A percentile compares a stretch with the other conserved stretches of the same genome.
phyloP scores from a whole-genome alignment of 352 stramenopile genomes.

The Phytophthora sansomeana region DNA sequence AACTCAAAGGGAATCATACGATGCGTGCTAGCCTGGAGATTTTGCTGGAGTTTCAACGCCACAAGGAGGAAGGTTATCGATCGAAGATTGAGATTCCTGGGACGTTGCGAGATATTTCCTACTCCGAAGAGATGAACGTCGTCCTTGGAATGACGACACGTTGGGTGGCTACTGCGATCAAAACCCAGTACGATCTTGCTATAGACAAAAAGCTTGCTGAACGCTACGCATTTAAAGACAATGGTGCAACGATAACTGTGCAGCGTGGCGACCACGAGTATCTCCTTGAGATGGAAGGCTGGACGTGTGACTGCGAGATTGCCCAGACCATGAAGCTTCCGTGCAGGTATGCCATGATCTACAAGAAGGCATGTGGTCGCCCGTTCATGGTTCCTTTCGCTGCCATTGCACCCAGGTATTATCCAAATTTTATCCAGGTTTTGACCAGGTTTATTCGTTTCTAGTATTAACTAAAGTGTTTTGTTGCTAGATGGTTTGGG shows the following conservation, averaged over 20 bases:
- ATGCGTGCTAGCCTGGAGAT: not conserved
- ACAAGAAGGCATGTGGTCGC: not conserved
- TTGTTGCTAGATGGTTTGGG: not conserved
- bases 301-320: conserved; percentile 20
- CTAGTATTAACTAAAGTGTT: conserved; percentile 4
- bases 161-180: conserved; percentile 1
- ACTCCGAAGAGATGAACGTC: conserved; percentile 4
- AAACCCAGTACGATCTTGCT: conserved; percentile 1
- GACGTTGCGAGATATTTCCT: not conserved
- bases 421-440: too few species aligned
- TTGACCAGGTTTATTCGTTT: too few species aligned
- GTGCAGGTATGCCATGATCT: conserved; percentile 9
- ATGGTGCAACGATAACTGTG: conserved; percentile 2
- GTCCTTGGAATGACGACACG: conserved; percentile 6
- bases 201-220: not conserved
- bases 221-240: conserved; percentile 5
- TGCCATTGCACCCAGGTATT: conserved; percentile 6
- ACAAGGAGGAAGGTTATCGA: not conserved
- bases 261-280: not conserved
- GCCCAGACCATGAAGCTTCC: conserved; percentile 8
- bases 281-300: conserved; percentile 5
- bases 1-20: not conserved
- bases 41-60: not conserved
- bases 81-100: not conserved
- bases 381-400: conserved; percentile 15